phyloP scores from a whole-genome alignment of 1,284 basidiomycete genomes.

The Porodaedalea pini region DNA sequence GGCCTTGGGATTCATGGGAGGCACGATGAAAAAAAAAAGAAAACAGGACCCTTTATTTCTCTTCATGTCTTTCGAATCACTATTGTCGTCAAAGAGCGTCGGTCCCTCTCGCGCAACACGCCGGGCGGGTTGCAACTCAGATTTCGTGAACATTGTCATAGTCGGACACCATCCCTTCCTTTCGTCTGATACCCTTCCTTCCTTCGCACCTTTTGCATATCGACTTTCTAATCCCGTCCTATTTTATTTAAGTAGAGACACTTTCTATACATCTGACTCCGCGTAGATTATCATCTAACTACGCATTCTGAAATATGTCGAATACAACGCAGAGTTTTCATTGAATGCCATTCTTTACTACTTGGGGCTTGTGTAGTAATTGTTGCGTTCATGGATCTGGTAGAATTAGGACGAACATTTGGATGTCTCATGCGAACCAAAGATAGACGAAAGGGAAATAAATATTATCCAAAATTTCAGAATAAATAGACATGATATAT shows the following conservation, averaged over 20 bases:
- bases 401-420: neutral
- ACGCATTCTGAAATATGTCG: no score
- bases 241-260: neutral
- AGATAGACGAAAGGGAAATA: no score
- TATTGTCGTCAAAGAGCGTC: no score
- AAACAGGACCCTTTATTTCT: neutral
- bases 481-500: neutral
- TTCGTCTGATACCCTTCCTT: neutral
- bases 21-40: constrained; percentile 1
- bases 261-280: no score
- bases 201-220: neutral
- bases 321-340: no score
- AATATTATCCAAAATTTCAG: neutral
- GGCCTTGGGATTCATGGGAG: constrained; percentile 17
- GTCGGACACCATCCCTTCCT: neutral
- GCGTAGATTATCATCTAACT: no score
- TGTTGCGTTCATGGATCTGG: neutral
- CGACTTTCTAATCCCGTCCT: neutral
- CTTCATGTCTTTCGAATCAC: no score
- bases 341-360: no score
- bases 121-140: neutral
- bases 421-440: no score
- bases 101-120: neutral
- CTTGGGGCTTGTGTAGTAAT: no score
- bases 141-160: neutral